Percentiles rank a stretch among this genome's conserved stretches.
Evolutionary conservation across 2,329 filamentous ascomycete species (phyloP).

Genomic region (Xylaria sp.): DNA sequence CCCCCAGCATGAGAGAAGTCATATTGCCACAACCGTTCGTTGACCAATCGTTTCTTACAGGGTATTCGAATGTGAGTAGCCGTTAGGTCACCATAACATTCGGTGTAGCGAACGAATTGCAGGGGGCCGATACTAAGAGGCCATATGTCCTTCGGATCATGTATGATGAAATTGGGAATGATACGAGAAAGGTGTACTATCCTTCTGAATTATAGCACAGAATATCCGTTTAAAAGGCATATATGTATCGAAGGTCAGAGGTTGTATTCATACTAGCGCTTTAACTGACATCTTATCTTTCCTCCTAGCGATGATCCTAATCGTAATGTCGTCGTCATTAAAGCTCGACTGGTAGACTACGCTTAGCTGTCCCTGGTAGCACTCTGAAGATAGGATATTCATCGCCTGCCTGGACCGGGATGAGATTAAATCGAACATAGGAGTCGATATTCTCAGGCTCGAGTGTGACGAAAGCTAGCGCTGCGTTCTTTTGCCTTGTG

Average conservation of each 20-base stretch:
- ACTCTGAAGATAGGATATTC: slow-evolving; percentile 38
- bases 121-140: no score
- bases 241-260: no score
- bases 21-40: not conserved
- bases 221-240: no score
- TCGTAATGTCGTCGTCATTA: not conserved
- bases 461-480: slow-evolving; percentile 37
- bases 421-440: slow-evolving; percentile 37
- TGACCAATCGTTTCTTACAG: not conserved
- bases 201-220: no score
- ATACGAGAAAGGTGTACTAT: no score
- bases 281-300: not conserved
- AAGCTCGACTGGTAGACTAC: slow-evolving; percentile 5
- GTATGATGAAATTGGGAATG: no score
- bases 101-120: not conserved
- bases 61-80: not conserved
- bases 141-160: no score
- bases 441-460: slow-evolving; percentile 40
- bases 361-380: not conserved
- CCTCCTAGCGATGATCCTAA: no score
- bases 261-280: no score
- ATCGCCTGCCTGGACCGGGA: slow-evolving; percentile 34
- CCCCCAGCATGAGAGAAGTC: not conserved
- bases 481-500: slow-evolving; percentile 37
- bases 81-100: not conserved